Base-by-base conservation (phyloP, 768 basidiomycete species). In the Trametes maxima region DNA sequence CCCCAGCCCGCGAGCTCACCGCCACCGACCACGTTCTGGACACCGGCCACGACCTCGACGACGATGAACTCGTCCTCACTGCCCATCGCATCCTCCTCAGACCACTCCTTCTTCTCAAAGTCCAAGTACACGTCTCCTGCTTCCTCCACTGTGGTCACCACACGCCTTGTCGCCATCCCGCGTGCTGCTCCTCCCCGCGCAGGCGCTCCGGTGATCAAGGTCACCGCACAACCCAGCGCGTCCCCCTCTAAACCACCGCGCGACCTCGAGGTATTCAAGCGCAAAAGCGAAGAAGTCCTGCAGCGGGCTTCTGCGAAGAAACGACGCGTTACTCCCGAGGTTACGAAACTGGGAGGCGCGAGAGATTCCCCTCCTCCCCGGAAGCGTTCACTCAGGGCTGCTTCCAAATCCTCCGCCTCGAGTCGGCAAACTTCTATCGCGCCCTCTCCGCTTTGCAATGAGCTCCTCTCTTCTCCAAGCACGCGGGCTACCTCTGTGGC, bases 401-500 rank as follows among this genome's bases (percentile, higher is more conserved):
- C 65, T 24, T 64, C 61, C 21, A 54, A 46, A 24, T 35, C 53
- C 57, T 50, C 54, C 47, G 17, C 58, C 13, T 51, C 63, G 21
- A 62, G 62, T 28, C 57, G 49, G 17, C 56, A 59, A 22, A 50
- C 64, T 0, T 68, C 68, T 7, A 50, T 40, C 2, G 62, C 65
- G 3, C 60, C 64, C 0, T 63, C 60, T 2, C 57, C 65, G 19
- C 59, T 60, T 8, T 22, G 74, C 67, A 54, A 71, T 49, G 75
- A 79, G 0, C 70, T 83, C 3, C 82, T 81, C 28, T 79, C 80
- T 11, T 82, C 85, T 42, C 81, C 82, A n/a, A 83, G 86, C 65
- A 90, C 90, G 60, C 86, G 87, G 63, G 90, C 89, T 0, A 79
- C 81, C 0, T 89, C 88, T 0, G 73, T 70, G 0, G 73, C 86